These are phyloP conservation scores for Aspergillus aculeatinus DNA, from an alignment of 2,329 filamentous ascomycete genomes.

Conservation along the genomic window DNA sequence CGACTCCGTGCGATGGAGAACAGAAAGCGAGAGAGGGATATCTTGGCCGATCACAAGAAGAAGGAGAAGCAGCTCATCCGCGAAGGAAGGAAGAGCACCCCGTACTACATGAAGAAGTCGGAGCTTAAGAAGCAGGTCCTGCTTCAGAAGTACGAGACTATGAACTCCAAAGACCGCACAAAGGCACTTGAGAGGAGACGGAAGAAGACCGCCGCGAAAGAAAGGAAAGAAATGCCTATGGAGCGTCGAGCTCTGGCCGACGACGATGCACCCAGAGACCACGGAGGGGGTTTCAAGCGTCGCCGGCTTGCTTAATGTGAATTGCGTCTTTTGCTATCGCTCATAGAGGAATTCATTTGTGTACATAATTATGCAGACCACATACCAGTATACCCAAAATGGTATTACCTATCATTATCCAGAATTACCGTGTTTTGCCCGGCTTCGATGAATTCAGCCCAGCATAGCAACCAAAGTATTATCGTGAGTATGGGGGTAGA, in stretches of 20 bases:
- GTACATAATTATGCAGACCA: constrained; percentile 1
- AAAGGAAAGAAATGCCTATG: constrained; percentile 73
- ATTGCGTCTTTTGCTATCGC: not conserved
- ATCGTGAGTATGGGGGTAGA: constrained; percentile 4
- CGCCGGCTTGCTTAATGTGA: constrained; percentile 27
- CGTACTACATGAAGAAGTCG: constrained; percentile 88
- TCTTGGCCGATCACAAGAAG: constrained; percentile 73
- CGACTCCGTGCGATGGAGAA: constrained; percentile 68
- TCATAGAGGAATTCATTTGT: not conserved
- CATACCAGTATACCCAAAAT: constrained; percentile 1
- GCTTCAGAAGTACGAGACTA: constrained; percentile 72
- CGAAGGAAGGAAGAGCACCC: constrained; percentile 74
- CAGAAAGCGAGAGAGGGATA: constrained; percentile 67
- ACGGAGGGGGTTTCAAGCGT: constrained; percentile 26
- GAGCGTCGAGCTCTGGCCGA: constrained; percentile 47
- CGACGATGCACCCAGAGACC: constrained; percentile 19
- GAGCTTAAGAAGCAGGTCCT: constrained; percentile 87
- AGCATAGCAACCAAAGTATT: constrained; percentile 2
- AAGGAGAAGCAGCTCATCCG: constrained; percentile 81
- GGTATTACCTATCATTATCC: constrained; percentile 19
- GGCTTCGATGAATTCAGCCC: constrained; percentile 6
- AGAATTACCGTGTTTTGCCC: constrained; percentile 10
- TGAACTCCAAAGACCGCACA: constrained; percentile 83
- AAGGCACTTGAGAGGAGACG: constrained; percentile 79
- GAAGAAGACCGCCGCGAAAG: constrained; percentile 85